Evolutionary conservation across 2,329 filamentous ascomycete species (phyloP), one percentile per base, ranked within the genome.

Genomic region (Dothiorella sarmentorum): DNA sequence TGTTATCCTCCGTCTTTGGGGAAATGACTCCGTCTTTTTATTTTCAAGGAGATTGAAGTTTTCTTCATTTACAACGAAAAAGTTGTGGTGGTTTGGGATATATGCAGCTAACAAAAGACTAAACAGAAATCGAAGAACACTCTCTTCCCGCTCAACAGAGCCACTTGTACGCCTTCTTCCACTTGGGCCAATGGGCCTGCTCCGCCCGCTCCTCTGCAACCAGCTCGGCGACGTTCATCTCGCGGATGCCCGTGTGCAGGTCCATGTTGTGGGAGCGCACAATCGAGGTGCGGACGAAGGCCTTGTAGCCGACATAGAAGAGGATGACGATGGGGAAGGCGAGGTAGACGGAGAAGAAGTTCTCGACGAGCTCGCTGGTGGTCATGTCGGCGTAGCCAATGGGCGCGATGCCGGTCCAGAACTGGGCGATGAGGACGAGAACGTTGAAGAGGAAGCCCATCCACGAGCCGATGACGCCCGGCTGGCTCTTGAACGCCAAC

Each of bases 121-220:
- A 20, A 52, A 38, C 47, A 27, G 18, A 51, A 35, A 26, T 15
- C 2, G 10, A 11, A 11, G 22, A 13, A 37, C 15, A 6, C n/a
- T n/a, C n/a, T n/a, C n/a, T n/a, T n/a, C n/a, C 7, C 17, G 24
- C 49, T 53, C 24, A 80, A 62, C 78, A 80, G 43, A 79, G 75
- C 60, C 75, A 75, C 63, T 79, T 80, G 65, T 79, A 80, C 4
- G 73, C 66, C 61, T 73, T 76, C 71, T 78, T 80, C 77, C 77
- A 80, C 58, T 42, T 67, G 10, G 78, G 77, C 77, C 77, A 80
- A 13, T 65, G 65, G 29, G 80, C 82, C 66, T 80, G 79, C 76
- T 97, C 91, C 55, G 88, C 87, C 37, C 80, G 76, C 77, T 97
- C 93, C 71, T 96, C 88, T 40, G 86, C 86, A 51, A 95, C 79